Conservation (phyloP, 2,329 filamentous ascomycete genomes). For the Dactylellina parvicollis region DNA sequence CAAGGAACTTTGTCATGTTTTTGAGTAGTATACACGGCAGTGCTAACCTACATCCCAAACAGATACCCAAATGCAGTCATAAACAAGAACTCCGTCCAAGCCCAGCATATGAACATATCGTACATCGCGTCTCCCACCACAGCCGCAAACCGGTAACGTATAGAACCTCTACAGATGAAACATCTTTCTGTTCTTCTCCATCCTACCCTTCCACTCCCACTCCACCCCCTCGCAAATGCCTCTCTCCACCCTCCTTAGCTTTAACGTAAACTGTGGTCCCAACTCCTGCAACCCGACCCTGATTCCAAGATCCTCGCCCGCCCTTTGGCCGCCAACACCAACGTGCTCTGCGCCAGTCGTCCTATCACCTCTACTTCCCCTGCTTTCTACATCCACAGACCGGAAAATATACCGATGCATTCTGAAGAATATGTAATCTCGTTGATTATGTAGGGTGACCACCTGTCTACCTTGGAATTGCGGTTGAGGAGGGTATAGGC, state of each 20-base stretch:
- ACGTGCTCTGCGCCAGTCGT: conserved; percentile 73
- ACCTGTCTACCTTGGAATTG: conserved; percentile 89
- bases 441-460: conserved; percentile 91
- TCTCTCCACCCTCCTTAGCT: conserved; percentile 89
- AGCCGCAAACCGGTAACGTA: not conserved
- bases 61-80: too few species aligned
- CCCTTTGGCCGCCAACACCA: conserved; percentile 70
- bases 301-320: conserved; percentile 76
- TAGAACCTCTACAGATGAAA: conserved; percentile 90
- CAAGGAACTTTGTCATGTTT: too few species aligned
- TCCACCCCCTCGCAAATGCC: conserved; percentile 84
- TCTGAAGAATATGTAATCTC: conserved; percentile 93
- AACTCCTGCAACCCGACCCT: conserved; percentile 89
- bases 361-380: conserved; percentile 53
- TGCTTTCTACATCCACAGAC: conserved; percentile 64
- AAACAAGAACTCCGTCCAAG: conserved; percentile 6
- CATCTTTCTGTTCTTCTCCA: conserved; percentile 92
- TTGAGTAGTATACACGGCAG: too few species aligned
- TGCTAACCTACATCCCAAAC: too few species aligned
- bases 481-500: conserved; percentile 80
- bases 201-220: conserved; percentile 95
- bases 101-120: not conserved
- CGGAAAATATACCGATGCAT: conserved; percentile 92
- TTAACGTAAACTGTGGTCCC: conserved; percentile 83
- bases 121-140: not conserved